Base-by-base conservation (phyloP, 345 rosid species). In the Populus ilicifolia region DNA sequence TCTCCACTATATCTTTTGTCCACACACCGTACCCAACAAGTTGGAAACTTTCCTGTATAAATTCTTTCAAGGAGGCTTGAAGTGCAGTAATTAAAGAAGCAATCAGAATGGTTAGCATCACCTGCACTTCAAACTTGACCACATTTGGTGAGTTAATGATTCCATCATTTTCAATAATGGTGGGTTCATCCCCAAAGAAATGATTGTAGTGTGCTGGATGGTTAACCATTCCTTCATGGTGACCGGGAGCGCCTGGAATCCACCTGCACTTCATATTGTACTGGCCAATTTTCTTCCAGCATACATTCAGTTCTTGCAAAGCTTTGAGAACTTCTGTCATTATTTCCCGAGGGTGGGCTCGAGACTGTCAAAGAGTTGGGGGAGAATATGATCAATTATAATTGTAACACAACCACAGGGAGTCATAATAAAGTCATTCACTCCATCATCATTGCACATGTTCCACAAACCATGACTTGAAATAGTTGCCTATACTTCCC, bases 181-280 rank as follows among this genome's bases (percentile, higher is more conserved):
- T 70, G 71, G 87, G 83, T 63, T 91, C 94, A 39, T 88, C 97
- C 63, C 96, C 96, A 73, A 93, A 90, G 79, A 86, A 87, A 79
- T 84, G 80, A 83, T 86, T 87, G 72, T 78, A 81, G 21, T 85
- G 92, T 71, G 76, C 79, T 16, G 85, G 81, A 82, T 90, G 89
- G 68, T 88, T 87, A 62, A 89, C 80, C 90, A 92, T 93, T 80
- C 91, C 92, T 74, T 87, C 90, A 54, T 74, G 87, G 80, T 85
- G 90, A 80, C 86, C 90, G 52, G 90, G 75, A 77, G 72, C 80
- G 71, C 86, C 87, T 72, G 85, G 89, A 83, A 92, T 81, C 98
- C 98, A 93, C 84, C 93, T 86, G 89, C 97, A 96, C 85, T 92
- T 93, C 94, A 96, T 87, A 88, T 93, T 92, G 87, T 96, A 93